Base-by-base conservation (phyloP, 2,329 filamentous ascomycete species). In the Ilyonectria mors-panacis region DNA sequence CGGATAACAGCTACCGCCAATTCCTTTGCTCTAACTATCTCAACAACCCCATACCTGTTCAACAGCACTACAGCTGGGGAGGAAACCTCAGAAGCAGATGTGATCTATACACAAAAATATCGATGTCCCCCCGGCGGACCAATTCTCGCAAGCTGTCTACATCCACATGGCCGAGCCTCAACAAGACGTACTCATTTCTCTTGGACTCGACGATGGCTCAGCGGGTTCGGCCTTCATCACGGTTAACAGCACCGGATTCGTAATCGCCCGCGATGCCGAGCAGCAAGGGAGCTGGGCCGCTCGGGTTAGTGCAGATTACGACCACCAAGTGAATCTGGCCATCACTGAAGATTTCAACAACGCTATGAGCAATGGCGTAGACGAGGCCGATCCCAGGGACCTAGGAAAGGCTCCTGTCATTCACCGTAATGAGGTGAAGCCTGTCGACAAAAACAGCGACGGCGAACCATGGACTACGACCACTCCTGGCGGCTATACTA, bases 251-350 rank as follows among this genome's bases (percentile, higher is more conserved):
- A 54, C 37, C n/a, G 51, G 51, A 17, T 35, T 54, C 10, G 51
- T 54, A 26, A 6, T 59, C 9, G 56, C 54, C 9, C 15, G 37
- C 8, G 54, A 44, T 19, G 9, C 28, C 30, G 28, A 59, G 19
- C 30, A 55, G 33, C 19, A 55, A 9, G 19, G 19, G 4, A 28
- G 54, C 10, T 59, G 56, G 44, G 28, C 15, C 1, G 56, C 56
- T 13, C 56, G 44, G 19, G 33, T 21, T 15, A 23, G 37, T 35
- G 28, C 42, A 39, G 56, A 50, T 4, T 59, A 59, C 28, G 56
- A 59, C 15, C 56, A 59, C 19, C n/a, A 48, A 26, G 44, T 48
- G 26, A 59, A 59, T 19, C 3, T 59, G 5, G 56, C 56, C 13
- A 50, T 59, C n/a, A 59, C 28, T 1, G 26, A 47, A 12, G 13